Evolutionary conservation across 768 basidiomycete genomes (phyloP), one percentile per base, ranked within the genome.

Genomic region (Leccinum aurantiacum): DNA sequence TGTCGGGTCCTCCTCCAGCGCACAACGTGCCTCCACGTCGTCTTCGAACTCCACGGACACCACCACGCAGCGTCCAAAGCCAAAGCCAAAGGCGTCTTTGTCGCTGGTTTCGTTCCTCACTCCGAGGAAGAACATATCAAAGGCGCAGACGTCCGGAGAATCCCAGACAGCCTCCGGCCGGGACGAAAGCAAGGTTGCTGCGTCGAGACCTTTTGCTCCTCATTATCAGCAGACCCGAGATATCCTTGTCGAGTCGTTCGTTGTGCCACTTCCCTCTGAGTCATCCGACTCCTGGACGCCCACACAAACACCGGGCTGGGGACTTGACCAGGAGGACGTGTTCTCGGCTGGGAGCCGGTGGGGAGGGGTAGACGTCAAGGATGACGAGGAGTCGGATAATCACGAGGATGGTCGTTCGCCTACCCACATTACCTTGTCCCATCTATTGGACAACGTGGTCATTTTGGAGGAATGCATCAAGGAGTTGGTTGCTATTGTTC

Each of bases 391-490:
- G n/a, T 44, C 14, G 38, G 59, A 54, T 50, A 41, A 47, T 58
- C 14, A 63, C 64, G 27, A 68, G 15, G 70, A 76, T 9, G 74
- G 73, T 74, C 54, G 65, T 53, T 76, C 71, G 33, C 58, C 70
- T 14, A 71, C 74, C 15, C 79, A 73, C 19, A 81, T 95, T 27
- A 93, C 90, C 8, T 78, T 98, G 55, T 94, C 92, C 49, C 87
- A 84, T 63, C 72, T 98, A 57, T 76, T 98, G 71, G 96, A 98
- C 71, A 98, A 98, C 69, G 89, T 95, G 31, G 94, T 98, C 31
- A 87, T 98, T 44, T 71, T 98, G 62, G 96, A 98, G 74, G 96
- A 98, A 74, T 90, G 88, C 61, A 89, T 98, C 69, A 98, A 98
- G 76, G 96, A 98, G 73, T 77, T 95, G 35, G 86, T 86, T 14